Conservation (phyloP, 2,329 filamentous ascomycete genomes). For the Seiridium cupressi region DNA sequence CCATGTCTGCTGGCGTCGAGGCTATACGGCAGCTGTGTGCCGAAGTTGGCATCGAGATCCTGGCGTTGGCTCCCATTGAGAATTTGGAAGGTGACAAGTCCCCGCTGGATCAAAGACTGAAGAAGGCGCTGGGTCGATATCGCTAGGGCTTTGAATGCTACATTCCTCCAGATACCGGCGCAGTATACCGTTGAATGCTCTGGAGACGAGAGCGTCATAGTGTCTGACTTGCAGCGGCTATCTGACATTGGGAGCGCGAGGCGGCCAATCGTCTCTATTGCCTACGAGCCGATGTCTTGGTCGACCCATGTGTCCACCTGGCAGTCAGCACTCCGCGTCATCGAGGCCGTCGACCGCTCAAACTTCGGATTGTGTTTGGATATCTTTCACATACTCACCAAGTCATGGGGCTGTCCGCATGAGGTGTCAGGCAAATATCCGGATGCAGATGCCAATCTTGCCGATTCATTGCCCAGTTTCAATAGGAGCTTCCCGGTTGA, state of each 20-base stretch:
- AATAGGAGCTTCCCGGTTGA: not conserved
- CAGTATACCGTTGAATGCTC: not conserved
- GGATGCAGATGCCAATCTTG: not conserved
- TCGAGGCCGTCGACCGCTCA: not conserved
- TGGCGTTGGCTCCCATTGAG: not conserved
- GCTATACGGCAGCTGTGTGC: constrained; percentile 6
- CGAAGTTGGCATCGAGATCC: constrained; percentile 16
- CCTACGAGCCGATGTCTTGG: not conserved
- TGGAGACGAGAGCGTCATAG: not conserved
- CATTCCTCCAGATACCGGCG: not conserved
- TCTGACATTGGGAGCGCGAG: not conserved
- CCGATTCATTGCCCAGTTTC: not conserved
- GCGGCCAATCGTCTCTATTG: not conserved
- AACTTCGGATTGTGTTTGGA: not conserved
- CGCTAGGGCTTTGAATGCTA: not conserved
- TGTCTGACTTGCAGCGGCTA: not conserved
- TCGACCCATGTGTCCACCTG: not conserved
- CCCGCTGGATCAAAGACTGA: not conserved
- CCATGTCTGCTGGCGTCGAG: constrained; percentile 7
- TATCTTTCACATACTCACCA: not conserved
- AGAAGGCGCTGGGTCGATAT: not conserved
- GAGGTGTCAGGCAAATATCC: not conserved
- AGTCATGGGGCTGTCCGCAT: not conserved
- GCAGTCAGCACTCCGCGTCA: not conserved
- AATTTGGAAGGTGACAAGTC: not conserved